Evolutionary conservation across 371 early-diverging fungal species (phyloP).

Genomic region (Sporodiniella umbellata): DNA sequence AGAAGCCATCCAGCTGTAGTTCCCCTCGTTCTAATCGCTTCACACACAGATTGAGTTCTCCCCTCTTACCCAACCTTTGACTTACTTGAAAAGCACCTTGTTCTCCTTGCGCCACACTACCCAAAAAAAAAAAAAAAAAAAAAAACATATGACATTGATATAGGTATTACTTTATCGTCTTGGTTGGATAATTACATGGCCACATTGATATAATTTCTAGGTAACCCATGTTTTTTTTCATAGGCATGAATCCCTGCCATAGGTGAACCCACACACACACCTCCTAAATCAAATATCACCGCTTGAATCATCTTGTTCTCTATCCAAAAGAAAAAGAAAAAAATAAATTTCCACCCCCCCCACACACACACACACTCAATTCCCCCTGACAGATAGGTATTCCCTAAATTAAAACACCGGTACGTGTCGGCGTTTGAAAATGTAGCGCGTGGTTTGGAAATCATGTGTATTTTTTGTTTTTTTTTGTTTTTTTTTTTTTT

Average conservation of each 20-base stretch:
- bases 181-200: conserved; percentile 54
- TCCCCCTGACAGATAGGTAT: too few species aligned
- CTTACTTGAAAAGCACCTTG: conserved; percentile 66
- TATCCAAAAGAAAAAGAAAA: not conserved
- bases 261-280: conserved; percentile 81
- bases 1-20: conserved; percentile 59
- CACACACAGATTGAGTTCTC: too few species aligned
- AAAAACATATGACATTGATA: too few species aligned
- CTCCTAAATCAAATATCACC: conserved; percentile 41
- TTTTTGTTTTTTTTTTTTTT: not conserved
- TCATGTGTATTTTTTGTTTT: not conserved
- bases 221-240: conserved; percentile 65
- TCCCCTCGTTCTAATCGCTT: conserved; percentile 76
- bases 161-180: not conserved
- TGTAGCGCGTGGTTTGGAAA: too few species aligned
- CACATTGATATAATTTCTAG: conserved; percentile 78
- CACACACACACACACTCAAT: too few species aligned
- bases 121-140: not conserved
- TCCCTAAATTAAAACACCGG: too few species aligned
- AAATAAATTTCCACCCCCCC: too few species aligned
- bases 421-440: too few species aligned
- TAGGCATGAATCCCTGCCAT: conserved; percentile 72
- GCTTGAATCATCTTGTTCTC: too few species aligned
- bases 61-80: too few species aligned
- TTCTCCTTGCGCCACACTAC: conserved; percentile 52